Base-by-base conservation (phyloP, 148 eudicot genomes). In the Persicaria tinctoria region DNA sequence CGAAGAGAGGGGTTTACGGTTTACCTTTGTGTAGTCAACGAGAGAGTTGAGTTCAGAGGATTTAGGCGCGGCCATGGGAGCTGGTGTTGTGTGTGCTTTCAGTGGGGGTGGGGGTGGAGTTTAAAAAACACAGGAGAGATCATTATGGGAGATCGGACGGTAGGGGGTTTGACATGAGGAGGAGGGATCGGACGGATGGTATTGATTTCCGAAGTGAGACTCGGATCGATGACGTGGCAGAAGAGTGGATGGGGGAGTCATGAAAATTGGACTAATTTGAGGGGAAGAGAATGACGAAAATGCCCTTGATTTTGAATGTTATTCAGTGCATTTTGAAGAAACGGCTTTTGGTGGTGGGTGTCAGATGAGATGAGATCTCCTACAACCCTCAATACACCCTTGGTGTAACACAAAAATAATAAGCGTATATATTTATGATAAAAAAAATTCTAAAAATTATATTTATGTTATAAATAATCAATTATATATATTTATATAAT, bases 1-100 rank as follows among this genome's bases (percentile, higher is more conserved):
- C 3, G 73, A 17, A 51, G 11, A 59, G 16, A 3, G 46, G 2
- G 6, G 47, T 3, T 2, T 3, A 51, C 18, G 63, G 3, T 50
- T 16, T 77, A 83, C 85, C 83, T 83, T 77, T 23, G 85, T 78
- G 72, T 83, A 83, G 46, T 79, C 80, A 54, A 82, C 81, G 74
- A 77, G 62, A 55, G 78, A 72, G 57, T 18, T 78, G 75, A 76
- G 81, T 66, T 8, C 70, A 44, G 47, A 12, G 12, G 38, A 41
- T 5, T 66, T 32, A 32, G 41, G 41, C 41, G 41, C 70, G 8
- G 41, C 70, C 18, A 66, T 32, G 47, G 48, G 6, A 66, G 70
- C 70, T 14, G 47, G 44, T 20, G 38, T 66, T n/a, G 17, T 14
- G 17, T 66, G 70, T 41, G 70, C 3, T 66, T 41, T 66, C 70